Base-by-base conservation (phyloP, 495 filamentous ascomycete species). In the Pseudotulostoma volvatum region DNA sequence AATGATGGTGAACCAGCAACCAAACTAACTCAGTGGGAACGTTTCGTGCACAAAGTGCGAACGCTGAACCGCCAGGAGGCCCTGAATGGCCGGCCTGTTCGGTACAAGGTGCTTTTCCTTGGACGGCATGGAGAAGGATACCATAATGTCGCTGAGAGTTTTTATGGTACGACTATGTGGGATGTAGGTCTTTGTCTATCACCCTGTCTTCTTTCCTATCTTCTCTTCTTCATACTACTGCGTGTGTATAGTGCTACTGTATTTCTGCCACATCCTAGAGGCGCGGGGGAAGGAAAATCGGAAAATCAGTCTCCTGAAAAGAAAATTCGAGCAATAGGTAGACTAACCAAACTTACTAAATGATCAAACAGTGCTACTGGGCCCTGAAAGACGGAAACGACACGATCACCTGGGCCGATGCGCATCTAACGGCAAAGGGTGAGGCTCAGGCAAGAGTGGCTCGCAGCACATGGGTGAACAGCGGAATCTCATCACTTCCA, bases 81-180 rank as follows among this genome's bases (percentile, higher is more conserved):
- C 1, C 30, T 34, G 1, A 56, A 63, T 17, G 33, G 23, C 1
- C n/a, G 3, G 21, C 23, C 5, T 28, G 63, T 60, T 7, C 43
- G 57, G 17, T 83, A 81, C 49, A 81, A 78, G 44, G 65, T 86
- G 0, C 60, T 86, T 30, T 84, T 71, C 56, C 55, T 82, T 13
- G 81, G 72, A 9, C 68, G 81, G 17, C 81, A 86, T 50, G 81
- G 81, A 1, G 70, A 85, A 49, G 81, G 80, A 1, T 69, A 70
- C 38, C 81, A 86, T 45, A 80, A 79, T 49, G 71, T 70, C 19
- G 76, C 76, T 3, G 69, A 84, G 47, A 50, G 45, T 3, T 73
- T 59, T 33, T 85, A 82, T 41, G 80, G 80, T 14, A 79, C 71
- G 0, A 59, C 64, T 14, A 59, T 65, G 19, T 84, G 81, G 79